Evolutionary conservation across 805 yeast species (phyloP), one percentile per base, ranked within the genome.

Genomic region (Ogataea ramenticola): DNA sequence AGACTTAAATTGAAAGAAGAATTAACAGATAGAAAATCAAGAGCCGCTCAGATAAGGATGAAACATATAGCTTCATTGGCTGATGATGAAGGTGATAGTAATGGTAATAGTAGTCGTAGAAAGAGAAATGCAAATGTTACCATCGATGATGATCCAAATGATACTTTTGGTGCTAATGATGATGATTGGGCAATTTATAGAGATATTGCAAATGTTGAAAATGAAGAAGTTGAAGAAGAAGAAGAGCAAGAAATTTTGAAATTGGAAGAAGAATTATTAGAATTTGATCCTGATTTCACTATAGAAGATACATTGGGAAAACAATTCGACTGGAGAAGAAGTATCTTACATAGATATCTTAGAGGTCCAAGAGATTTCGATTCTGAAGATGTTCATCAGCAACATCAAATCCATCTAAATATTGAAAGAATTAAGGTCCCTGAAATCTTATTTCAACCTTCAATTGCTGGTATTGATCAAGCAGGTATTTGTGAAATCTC

Each of bases 121-220:
- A 74, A 72, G 33, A 70, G 83, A 54, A 66, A 65, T 47, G 75
- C 71, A 7, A 77, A 74, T 51, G 77, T 81, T 0, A 79, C 89
- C 1, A 82, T 86, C 30, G 96, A 87, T 56, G 87, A 86, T 52
- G 97, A 88, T 60, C 95, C 95, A 15, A 87, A 80, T 54, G 98
- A 91, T 63, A 86, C 90, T 0, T 90, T 91, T 64, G 98, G 97
- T 45, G 90, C 96, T 2, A 81, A 88, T 56, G 98, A 91, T 58
- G 96, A 86, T 44, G 99, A 93, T 62, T 91, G 97, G 97, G 79
- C 84, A 20, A 81, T 88, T 16, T 91, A 91, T 60, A 75, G 93
- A 54, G 93, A 87, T 56, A 84, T 89, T 45, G 77, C 87, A 17
- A 78, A 75, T 49, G 82, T 72, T 16, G 82, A 81, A 22, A 86